Conservation (phyloP, 2,329 filamentous ascomycete species). For the Xylaria sp. region DNA sequence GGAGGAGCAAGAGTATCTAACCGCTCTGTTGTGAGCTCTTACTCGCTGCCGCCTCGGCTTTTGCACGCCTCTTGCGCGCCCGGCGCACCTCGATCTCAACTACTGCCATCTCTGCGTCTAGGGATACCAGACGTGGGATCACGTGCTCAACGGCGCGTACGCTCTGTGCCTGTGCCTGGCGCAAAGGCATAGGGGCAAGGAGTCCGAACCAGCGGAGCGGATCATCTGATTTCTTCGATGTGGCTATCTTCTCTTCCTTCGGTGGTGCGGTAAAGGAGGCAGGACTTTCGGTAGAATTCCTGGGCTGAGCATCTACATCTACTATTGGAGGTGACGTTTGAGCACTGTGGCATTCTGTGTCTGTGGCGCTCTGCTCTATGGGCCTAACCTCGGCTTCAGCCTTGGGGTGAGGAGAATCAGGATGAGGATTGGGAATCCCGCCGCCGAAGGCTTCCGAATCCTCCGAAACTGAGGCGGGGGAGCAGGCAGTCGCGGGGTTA, state of each 20-base stretch:
- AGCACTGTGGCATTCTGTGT: not conserved
- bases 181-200: conserved; percentile 57
- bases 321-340: not conserved
- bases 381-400: not conserved
- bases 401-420: not conserved
- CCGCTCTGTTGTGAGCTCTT: conserved; percentile 21
- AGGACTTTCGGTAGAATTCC: not conserved
- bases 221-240: conserved; percentile 45
- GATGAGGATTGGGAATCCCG: not conserved
- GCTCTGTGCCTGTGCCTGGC: conserved; percentile 65
- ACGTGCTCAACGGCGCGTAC: conserved; percentile 60
- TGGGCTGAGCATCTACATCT: not conserved
- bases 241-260: conserved; percentile 23
- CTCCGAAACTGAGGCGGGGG: not conserved
- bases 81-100: conserved; percentile 73
- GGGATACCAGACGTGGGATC: conserved; percentile 61
- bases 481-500: not conserved
- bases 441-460: conserved; percentile 15
- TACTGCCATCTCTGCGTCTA: conserved; percentile 66
- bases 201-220: conserved; percentile 66
- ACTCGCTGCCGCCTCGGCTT: conserved; percentile 47
- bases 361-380: conserved; percentile 8
- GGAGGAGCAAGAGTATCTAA: too few species aligned
- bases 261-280: not conserved
- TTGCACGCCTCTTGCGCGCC: conserved; percentile 60